Percentiles rank a stretch among this genome's conserved stretches.
phyloP scores from a whole-genome alignment of 2,329 filamentous ascomycete genomes.

The Aspergillus nomiae region DNA sequence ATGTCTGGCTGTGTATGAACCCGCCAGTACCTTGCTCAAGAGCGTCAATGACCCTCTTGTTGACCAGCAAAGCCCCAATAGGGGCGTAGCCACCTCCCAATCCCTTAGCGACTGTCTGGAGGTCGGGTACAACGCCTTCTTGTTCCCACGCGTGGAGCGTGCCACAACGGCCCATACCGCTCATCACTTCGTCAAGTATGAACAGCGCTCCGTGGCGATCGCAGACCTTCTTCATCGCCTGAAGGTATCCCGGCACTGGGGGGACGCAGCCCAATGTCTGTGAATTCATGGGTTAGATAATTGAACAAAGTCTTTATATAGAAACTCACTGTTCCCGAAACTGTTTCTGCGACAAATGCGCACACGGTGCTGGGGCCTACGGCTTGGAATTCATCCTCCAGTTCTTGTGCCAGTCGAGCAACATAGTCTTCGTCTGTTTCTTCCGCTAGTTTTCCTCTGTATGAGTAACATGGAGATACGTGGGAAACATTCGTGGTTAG shows the following conservation, averaged over 20 bases:
- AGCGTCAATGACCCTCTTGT: constrained; percentile 48
- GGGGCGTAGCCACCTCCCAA: constrained; percentile 58
- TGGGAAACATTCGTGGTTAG: constrained; percentile 29
- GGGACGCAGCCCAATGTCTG: constrained; percentile 54
- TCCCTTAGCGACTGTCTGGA: constrained; percentile 61
- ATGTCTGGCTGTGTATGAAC: constrained; percentile 61
- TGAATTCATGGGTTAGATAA: not conserved
- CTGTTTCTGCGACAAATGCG: constrained; percentile 55
- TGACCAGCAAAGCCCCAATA: constrained; percentile 55
- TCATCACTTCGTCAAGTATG: constrained; percentile 54
- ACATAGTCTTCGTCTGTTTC: constrained; percentile 48
- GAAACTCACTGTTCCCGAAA: constrained; percentile 48
- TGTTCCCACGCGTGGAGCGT: constrained; percentile 60
- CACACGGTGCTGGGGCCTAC: constrained; percentile 47
- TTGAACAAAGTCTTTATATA: not conserved
- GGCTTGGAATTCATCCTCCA: constrained; percentile 51
- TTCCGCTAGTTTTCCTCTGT: constrained; percentile 33
- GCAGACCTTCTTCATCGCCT: constrained; percentile 57
- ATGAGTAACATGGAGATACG: constrained; percentile 37
- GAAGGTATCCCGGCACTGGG: constrained; percentile 56
- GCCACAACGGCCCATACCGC: constrained; percentile 57
- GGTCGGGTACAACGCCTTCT: constrained; percentile 56
- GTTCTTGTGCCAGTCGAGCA: constrained; percentile 43
- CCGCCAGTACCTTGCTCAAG: constrained; percentile 45
- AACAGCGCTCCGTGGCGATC: constrained; percentile 58